Base-by-base conservation (phyloP, 176 grass and related monocot genomes). In the Musa troglodytarum region DNA sequence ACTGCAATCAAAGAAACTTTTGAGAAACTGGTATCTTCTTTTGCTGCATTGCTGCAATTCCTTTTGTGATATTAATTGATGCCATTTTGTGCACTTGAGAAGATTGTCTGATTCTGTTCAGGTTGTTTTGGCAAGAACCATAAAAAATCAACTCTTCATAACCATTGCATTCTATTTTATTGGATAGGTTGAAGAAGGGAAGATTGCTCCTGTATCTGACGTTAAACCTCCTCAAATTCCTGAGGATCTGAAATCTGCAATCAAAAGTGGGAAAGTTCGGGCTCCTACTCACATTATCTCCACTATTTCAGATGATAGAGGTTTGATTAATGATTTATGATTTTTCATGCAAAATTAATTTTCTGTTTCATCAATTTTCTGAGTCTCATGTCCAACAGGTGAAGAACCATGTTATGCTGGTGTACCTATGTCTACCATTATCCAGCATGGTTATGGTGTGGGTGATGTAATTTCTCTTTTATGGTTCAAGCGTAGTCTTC, bases 221-320 rank as follows among this genome's bases (percentile, higher is more conserved):
- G 64, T 92, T 83, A 91, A 84, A 74, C 91, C 91, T n/a, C 95
- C 95, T 74, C 79, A 78, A 57, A 99, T 99, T 79, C 95, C 95
- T 0, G 95, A 94, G 82, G 95, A 99, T 82, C 86, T 99, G 81
- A 99, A 92, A 81, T 89, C 78, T 71, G 95, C 95, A 23, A 94
- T 99, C 50, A 94, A 99, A 86, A 99, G 95, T 56, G 95, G 95
- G 70, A 99, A 92, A 82, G 95, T 99, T 78, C 95, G 91, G 57
- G 95, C 95, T 78, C 95, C 95, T 54, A 99, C 91, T 55, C 95
- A 99, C 81, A 88, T 99, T 63, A 99, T 99, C 85, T 99, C 95
- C 82, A 99, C 95, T 20, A 99, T 99, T 74, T 99, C 95, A 57
- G 95, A 99, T 82, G 95, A 99, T 71, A 91, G 91, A 99, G 95